phyloP scores from a whole-genome alignment of 306 rosid genomes.

The Acacia acuminata region DNA sequence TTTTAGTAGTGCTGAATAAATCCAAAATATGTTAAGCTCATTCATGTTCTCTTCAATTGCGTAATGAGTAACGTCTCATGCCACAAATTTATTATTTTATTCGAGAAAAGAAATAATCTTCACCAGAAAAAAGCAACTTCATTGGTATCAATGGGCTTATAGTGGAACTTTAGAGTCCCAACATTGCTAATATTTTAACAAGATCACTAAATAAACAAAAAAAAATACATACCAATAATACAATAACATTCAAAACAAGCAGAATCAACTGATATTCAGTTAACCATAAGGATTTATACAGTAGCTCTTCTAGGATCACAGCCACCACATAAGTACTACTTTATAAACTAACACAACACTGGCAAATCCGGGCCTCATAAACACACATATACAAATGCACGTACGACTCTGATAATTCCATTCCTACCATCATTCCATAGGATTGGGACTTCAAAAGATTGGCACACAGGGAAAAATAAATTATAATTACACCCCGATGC shows the following conservation, averaged over 20 bases:
- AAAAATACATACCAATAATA: not conserved
- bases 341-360: not conserved
- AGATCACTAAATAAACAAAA: not conserved
- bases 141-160: not conserved
- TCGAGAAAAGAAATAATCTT: not conserved
- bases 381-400: not conserved
- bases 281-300: not conserved
- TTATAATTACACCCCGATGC: not conserved
- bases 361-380: not conserved
- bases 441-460: not conserved
- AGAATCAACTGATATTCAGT: not conserved
- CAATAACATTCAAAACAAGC: not conserved
- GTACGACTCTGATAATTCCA: not conserved
- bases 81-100: not conserved
- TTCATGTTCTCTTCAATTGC: not conserved
- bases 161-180: not conserved
- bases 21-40: constrained; percentile 3
- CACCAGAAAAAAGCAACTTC: not conserved
- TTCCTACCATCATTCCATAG: not conserved
- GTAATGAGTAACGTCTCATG: not conserved
- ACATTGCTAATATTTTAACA: not conserved
- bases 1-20: constrained; percentile 6
- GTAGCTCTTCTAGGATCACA: not conserved
- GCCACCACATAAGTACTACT: not conserved
- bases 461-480: not conserved